phyloP scores from a whole-genome alignment of 169 alveolate species.

The Plasmodium chabaudi region DNA sequence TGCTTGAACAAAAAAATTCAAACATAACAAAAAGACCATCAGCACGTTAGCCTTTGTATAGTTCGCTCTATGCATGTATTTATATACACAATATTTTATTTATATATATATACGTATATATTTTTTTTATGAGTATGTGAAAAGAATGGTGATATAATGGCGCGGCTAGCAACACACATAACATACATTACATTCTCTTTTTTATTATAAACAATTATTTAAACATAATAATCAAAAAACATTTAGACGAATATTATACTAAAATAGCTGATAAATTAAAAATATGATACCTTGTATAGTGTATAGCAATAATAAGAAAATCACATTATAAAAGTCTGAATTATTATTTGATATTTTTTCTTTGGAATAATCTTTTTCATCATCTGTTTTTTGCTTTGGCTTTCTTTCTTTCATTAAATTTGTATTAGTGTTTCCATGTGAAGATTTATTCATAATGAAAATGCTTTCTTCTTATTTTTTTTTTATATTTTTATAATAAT shows the following conservation, averaged over 20 bases:
- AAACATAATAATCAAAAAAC: background rate
- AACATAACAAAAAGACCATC: too few relatives aligned
- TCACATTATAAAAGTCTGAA: slow-evolving; percentile 71
- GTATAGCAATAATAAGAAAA: slow-evolving; percentile 65
- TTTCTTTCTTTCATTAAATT: slow-evolving; percentile 30
- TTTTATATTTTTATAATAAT: background rate
- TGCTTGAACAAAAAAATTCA: too few relatives aligned
- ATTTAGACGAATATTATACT: background rate
- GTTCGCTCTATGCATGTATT: slow-evolving; percentile 1
- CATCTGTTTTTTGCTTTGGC: slow-evolving; percentile 22
- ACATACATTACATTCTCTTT: background rate
- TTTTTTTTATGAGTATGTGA: too few relatives aligned
- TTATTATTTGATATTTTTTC: slow-evolving; percentile 18
- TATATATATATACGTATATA: background rate
- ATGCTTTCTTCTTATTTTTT: background rate
- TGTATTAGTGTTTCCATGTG: slow-evolving; percentile 23
- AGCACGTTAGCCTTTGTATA: too few relatives aligned
- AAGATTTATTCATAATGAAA: slow-evolving; percentile 44
- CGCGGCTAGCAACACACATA: too few relatives aligned
- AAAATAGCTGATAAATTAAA: background rate
- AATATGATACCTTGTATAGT: slow-evolving; percentile 64
- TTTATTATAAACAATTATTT: background rate
- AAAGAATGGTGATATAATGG: too few relatives aligned
- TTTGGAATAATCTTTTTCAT: slow-evolving; percentile 26
- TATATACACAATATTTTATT: background rate